phyloP scores from a whole-genome alignment of 1,284 basidiomycete species.

The Boletus sp. region DNA sequence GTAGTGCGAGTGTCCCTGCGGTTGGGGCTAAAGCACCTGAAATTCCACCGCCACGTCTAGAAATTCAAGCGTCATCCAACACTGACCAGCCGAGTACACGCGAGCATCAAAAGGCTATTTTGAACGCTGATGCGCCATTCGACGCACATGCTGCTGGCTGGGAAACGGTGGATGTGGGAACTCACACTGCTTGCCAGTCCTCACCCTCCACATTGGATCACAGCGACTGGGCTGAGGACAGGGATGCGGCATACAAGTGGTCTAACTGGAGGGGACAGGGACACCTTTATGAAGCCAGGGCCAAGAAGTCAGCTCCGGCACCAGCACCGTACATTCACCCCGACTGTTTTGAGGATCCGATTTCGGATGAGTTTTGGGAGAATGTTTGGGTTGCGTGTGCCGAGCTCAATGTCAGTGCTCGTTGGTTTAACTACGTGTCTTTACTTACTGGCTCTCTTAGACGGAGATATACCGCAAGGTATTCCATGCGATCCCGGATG shows the following conservation, averaged over 20 bases:
- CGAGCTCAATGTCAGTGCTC: constrained; percentile 71
- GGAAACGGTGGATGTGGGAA: constrained; percentile 39
- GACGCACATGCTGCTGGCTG: constrained; percentile 41
- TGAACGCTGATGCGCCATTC: constrained; percentile 11
- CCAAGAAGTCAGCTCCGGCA: constrained; percentile 57
- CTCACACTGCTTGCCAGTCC: constrained; percentile 44
- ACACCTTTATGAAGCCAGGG: constrained; percentile 53
- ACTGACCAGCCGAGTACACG: constrained; percentile 20
- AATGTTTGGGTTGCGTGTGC: constrained; percentile 84
- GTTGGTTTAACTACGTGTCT: constrained; percentile 10
- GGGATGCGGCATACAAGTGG: constrained; percentile 47
- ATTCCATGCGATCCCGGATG: constrained; percentile 89
- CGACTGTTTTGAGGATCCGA: constrained; percentile 81
- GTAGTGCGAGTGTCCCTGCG: constrained; percentile 64
- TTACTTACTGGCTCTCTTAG: constrained; percentile 38
- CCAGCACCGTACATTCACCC: constrained; percentile 71
- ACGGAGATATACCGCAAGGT: constrained; percentile 93
- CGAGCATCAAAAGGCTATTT: constrained; percentile 16
- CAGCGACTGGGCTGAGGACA: constrained; percentile 49
- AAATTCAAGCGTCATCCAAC: constrained; percentile 37
- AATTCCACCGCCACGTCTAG: constrained; percentile 29
- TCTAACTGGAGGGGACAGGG: constrained; percentile 55
- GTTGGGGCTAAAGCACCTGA: constrained; percentile 68
- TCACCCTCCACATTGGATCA: constrained; percentile 42
- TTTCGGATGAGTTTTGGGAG: constrained; percentile 84